Base-by-base conservation (phyloP, 805 yeast genomes). In the Barnettozyma populi region DNA sequence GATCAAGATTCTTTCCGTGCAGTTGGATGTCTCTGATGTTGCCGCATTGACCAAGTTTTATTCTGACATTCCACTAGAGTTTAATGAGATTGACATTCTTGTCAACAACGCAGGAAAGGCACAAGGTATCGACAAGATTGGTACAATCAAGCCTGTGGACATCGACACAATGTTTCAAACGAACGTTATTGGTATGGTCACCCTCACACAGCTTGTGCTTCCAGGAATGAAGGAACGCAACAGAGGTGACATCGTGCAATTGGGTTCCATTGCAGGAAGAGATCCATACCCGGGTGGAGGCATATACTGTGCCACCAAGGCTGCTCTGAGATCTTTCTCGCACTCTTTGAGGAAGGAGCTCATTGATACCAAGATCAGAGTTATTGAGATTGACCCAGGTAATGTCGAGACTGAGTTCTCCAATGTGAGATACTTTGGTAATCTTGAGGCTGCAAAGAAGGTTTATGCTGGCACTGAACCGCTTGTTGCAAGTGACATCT, bases 181-280 rank as follows among this genome's bases (percentile, higher is more conserved):
- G 50, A 92, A 90, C 60, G 97, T 90, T 8, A 65, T 88, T 51
- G 97, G 96, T 10, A 74, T 90, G 68, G 85, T 90, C 52, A 78
- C 85, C 19, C 69, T 90, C 54, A 89, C 97, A 8, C 96, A 92
- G 64, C 76, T 80, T 10, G 78, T 90, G 19, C 66, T 90, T 42
- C 82, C 82, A 38, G 78, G 77, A 37, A 79, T 90, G 79, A 83
- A 84, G 62, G 72, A 73, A 47, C 81, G 84, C 57, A 79, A 85
- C 62, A 57, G 70, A 16, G 90, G 90, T 60, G 90, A 83, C 57
- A 83, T 84, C 53, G 83, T 84, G 47, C 85, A 83, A 60, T 59
- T 84, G 51, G 90, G 90, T 4, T 84, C 90, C 8, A 80, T 83
- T 57, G 92, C 92, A n/a, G 92, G 90, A 36, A 77, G 87, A 69